These are phyloP conservation scores for Mrakia gelida DNA, from an alignment of 768 basidiomycete genomes.

Conservation along the genomic window DNA sequence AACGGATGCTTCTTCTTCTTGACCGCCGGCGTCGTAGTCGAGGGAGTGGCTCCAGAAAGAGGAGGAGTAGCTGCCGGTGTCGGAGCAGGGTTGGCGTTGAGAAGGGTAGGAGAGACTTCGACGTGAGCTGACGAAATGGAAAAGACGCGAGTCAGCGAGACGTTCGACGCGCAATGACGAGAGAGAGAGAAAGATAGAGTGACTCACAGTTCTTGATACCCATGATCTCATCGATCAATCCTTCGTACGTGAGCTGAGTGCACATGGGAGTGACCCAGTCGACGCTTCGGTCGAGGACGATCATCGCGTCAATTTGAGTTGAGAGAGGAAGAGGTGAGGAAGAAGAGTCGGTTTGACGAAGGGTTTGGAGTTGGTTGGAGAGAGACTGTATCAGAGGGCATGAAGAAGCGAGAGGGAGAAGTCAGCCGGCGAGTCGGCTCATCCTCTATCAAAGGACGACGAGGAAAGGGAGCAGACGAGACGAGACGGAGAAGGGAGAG, in stretches of 20 bases:
- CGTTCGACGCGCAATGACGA: not conserved
- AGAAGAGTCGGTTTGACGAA: conserved; percentile 48
- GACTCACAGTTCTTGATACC: conserved; percentile 80
- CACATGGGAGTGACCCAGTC: conserved; percentile 95
- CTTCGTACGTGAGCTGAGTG: conserved; percentile 94
- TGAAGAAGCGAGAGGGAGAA: not conserved
- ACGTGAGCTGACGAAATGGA: conserved; percentile 43
- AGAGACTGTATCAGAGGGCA: conserved; percentile 57
- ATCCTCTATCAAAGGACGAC: too few species aligned
- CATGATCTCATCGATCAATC: conserved; percentile 86
- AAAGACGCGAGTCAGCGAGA: not conserved
- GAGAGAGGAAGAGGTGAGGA: conserved; percentile 46
- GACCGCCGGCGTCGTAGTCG: conserved; percentile 51
- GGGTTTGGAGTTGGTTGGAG: conserved; percentile 63
- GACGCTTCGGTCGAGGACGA: conserved; percentile 81
- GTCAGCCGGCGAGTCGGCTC: not conserved
- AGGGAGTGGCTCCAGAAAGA: conserved; percentile 39
- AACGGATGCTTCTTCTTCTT: conserved; percentile 87
- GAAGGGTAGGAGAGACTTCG: conserved; percentile 43
- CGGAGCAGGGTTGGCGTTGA: conserved; percentile 34
- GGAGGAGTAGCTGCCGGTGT: conserved; percentile 52
- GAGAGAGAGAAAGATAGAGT: not conserved
- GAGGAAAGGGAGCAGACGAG: too few species aligned
- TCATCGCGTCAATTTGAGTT: conserved; percentile 72
- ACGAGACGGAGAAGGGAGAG: not conserved